Base-by-base conservation (phyloP, 2,329 filamentous ascomycete species). In the Fusarium sp. region DNA sequence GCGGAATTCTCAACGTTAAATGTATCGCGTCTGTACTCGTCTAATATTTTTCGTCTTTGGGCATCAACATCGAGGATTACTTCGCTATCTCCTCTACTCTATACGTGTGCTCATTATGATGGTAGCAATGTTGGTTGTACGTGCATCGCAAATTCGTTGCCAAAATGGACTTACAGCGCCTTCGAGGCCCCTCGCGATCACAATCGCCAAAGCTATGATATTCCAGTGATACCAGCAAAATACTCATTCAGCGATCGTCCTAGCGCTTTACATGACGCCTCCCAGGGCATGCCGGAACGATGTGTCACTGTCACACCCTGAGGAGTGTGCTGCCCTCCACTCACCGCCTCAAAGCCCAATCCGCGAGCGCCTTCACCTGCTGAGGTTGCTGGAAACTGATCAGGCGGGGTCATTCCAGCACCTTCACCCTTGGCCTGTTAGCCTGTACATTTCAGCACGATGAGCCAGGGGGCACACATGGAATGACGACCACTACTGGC, bases 391-490 rank as follows among this genome's bases (percentile, higher is more conserved):
- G 69, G 46, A 47, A 54, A 46, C 42, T 55, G 57, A 34, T 34
- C 50, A 63, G 70, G 73, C 73, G 74, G 74, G 72, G 74, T 73
- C 74, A 76, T 75, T 76, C 74, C 65, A 70, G 73, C 69, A 71
- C 73, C 73, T 76, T 74, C 74, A 55, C 74, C 67, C 72, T 73
- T 63, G 70, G 43, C 63, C 65, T 73, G 74, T 73, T 63, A 68
- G 42, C 63, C 66, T 73, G 74, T 76, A 76, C 55, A 76, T 76
- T 66, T 76, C 73, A 76, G 74, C 71, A 76, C 74, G 74, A 61
- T 60, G 44, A 27, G 53, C 58, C 61, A 50, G 53, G 70, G 67
- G 65, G 56, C 59, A 63, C 59, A 63, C 51, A 70, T 40, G 55
- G 57, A 68, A 63, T 71, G 68, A 71, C 63, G 68, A 63, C 59